A percentile compares a stretch with the other conserved stretches of the same genome.
Conservation (phyloP, 768 basidiomycete genomes). For the Lactarius evosmus region DNA sequence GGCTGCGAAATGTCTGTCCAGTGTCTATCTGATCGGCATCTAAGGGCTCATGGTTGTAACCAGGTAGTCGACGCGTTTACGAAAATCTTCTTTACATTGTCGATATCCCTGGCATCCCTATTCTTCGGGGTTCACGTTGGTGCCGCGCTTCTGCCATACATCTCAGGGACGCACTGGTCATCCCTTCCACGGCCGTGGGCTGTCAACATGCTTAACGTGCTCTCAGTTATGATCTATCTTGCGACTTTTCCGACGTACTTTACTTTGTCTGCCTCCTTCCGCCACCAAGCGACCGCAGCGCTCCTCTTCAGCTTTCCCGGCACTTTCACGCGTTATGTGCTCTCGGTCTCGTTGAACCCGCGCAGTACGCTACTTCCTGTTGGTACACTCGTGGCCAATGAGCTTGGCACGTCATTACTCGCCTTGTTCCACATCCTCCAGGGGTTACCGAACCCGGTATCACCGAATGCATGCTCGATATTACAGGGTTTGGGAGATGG, state of each 20-base stretch:
- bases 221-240: slow-evolving; percentile 66
- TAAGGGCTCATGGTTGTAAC: slow-evolving; percentile 19
- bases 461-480: slow-evolving; percentile 59
- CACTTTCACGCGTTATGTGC: slow-evolving; percentile 74
- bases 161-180: slow-evolving; percentile 45
- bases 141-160: slow-evolving; percentile 38
- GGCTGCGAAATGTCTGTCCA: slow-evolving; percentile 66
- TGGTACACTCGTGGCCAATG: slow-evolving; percentile 77
- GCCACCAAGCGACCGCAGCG: slow-evolving; percentile 80
- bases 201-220: slow-evolving; percentile 40
- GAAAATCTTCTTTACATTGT: slow-evolving; percentile 74
- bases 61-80: slow-evolving; percentile 88
- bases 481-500: slow-evolving; percentile 85
- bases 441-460: slow-evolving; percentile 43
- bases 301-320: slow-evolving; percentile 90
- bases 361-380: slow-evolving; percentile 60
- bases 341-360: slow-evolving; percentile 71
- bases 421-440: slow-evolving; percentile 72
- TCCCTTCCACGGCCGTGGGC: slow-evolving; percentile 43
- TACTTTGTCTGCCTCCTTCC: slow-evolving; percentile 60
- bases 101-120: slow-evolving; percentile 72
- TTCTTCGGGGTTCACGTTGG: slow-evolving; percentile 69
- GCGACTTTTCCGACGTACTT: slow-evolving; percentile 79
- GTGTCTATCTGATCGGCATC: not conserved
- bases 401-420: slow-evolving; percentile 77